Evolutionary conservation across 2,329 filamentous ascomycete species (phyloP).

Genomic region (Fusarium luffae): DNA sequence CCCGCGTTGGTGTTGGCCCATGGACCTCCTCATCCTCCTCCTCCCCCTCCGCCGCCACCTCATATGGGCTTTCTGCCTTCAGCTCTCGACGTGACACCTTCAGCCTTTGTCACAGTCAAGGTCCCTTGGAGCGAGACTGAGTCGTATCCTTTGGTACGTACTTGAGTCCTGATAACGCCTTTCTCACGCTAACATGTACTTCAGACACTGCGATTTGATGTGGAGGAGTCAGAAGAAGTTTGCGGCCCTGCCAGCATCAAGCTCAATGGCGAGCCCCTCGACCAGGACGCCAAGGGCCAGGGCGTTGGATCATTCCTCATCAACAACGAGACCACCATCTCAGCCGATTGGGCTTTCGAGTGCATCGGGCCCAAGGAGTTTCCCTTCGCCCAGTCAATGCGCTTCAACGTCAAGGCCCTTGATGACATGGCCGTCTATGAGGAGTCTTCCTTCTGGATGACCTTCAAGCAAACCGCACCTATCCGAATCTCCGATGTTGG

Average conservation of each 20-base stretch:
- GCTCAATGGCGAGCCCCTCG: constrained; percentile 58
- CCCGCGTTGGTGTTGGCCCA: constrained; percentile 39
- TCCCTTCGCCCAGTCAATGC: constrained; percentile 57
- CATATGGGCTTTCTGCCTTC: constrained; percentile 31
- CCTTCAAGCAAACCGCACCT: constrained; percentile 60
- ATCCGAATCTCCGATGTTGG: constrained; percentile 57
- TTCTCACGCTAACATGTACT: constrained; percentile 5
- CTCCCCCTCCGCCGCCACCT: constrained; percentile 23
- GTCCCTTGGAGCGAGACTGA: constrained; percentile 27
- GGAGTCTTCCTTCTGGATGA: constrained; percentile 55
- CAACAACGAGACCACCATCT: constrained; percentile 52
- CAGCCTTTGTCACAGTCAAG: constrained; percentile 38
- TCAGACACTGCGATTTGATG: constrained; percentile 56
- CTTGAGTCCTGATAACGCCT: neutral
- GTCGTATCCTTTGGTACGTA: constrained; percentile 41
- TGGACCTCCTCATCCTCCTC: constrained; percentile 33
- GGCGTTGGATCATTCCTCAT: constrained; percentile 57
- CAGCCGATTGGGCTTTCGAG: constrained; percentile 60
- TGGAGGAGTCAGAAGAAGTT: constrained; percentile 57
- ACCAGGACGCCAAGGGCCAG: constrained; percentile 52
- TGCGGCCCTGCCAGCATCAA: constrained; percentile 61
- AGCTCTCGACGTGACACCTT: constrained; percentile 34
- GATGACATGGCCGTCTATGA: constrained; percentile 54
- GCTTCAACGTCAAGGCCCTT: constrained; percentile 56
- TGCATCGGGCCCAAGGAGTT: constrained; percentile 55